A percentile compares a stretch with the other conserved stretches of the same genome.
These are phyloP conservation scores for Elasticomyces elasticus DNA, from an alignment of 495 filamentous ascomycete species.

Conservation along the genomic window DNA sequence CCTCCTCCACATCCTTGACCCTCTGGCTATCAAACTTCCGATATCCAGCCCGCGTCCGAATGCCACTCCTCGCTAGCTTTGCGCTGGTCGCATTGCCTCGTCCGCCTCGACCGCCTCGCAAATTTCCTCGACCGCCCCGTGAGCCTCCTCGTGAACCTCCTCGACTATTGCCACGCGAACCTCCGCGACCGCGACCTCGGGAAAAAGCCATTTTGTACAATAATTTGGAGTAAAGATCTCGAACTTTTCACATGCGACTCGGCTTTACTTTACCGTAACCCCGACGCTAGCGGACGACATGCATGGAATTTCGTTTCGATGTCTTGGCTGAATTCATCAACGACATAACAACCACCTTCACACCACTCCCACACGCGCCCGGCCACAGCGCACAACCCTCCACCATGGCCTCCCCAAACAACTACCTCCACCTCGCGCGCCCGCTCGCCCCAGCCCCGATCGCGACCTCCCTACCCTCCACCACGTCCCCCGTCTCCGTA, in stretches of 20 bases:
- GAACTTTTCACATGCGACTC: conserved; percentile 7
- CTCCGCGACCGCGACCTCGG: conserved; percentile 2
- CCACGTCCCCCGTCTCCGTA: conserved; percentile 81
- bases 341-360: neutral
- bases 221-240: neutral
- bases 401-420: conserved; percentile 37
- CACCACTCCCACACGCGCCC: conserved; percentile 2
- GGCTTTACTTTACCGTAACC: too few species aligned
- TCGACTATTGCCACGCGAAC: too few species aligned
- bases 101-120: conserved; percentile 1
- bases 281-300: conserved; percentile 15
- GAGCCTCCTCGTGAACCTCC: conserved; percentile 1
- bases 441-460: conserved; percentile 72
- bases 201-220: conserved; percentile 1
- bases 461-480: conserved; percentile 58
- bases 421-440: conserved; percentile 87
- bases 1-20: conserved; percentile 16
- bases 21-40: conserved; percentile 22
- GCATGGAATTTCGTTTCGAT: conserved; percentile 9
- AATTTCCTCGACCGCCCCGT: conserved; percentile 3
- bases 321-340: conserved; percentile 20
- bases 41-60: conserved; percentile 17
- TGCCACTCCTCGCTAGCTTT: conserved; percentile 19
- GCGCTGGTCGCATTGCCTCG: neutral
- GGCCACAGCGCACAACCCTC: conserved; percentile 3